Percentiles rank a stretch among this genome's conserved stretches.
These are phyloP conservation scores for Volvox carteri DNA, from an alignment of 163 green algal genomes.

Conservation along the genomic window DNA sequence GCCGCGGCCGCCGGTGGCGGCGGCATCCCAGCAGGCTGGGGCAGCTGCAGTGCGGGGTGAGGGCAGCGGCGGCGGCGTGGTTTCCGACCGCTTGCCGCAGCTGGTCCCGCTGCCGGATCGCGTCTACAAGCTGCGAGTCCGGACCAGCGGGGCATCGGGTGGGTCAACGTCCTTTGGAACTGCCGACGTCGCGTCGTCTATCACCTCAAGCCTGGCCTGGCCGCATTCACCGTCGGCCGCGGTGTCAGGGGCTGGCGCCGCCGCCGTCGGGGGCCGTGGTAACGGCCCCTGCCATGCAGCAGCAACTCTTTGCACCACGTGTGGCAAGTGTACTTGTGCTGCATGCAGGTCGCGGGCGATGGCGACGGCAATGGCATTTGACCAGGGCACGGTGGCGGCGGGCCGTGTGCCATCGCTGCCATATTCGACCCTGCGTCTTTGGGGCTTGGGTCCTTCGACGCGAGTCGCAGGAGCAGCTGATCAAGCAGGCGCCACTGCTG, in stretches of 20 bases:
- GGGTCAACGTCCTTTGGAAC: not conserved
- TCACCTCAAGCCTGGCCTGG: not conserved
- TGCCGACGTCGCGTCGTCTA: not conserved
- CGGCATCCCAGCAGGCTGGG: not conserved
- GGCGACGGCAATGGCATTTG: not conserved
- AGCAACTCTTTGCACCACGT: not conserved
- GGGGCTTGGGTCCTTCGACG: not conserved
- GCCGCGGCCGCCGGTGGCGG: not conserved
- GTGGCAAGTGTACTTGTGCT: conserved; percentile 30
- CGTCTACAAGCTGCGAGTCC: not conserved
- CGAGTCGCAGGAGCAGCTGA: not conserved
- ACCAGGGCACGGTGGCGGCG: not conserved
- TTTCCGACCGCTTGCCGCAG: not conserved
- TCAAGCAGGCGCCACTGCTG: not conserved
- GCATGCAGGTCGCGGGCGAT: not conserved
- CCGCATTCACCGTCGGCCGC: not conserved
- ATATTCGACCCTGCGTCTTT: too few species aligned
- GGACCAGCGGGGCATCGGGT: not conserved
- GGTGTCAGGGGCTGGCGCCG: not conserved
- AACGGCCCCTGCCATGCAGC: not conserved
- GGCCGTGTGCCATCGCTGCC: not conserved
- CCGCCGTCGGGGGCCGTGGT: too few species aligned
- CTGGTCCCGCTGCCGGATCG: conserved; percentile 10
- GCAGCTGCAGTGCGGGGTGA: not conserved
- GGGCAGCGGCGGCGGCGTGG: not conserved